Evolutionary conservation across 345 rosid genomes (phyloP).

Genomic region (Populus tremula): DNA sequence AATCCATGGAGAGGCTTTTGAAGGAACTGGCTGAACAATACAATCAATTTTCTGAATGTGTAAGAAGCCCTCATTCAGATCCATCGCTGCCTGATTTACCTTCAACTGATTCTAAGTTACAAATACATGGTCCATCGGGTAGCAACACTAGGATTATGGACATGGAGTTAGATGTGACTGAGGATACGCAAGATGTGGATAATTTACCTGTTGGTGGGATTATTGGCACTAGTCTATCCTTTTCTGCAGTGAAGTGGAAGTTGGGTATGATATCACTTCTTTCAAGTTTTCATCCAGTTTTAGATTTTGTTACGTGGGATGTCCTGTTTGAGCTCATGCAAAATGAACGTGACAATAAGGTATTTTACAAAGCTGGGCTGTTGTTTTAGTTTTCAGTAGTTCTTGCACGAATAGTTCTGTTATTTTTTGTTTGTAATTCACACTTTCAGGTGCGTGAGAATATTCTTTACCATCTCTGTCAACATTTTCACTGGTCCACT

Average conservation of each 20-base stretch:
- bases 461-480: conserved; percentile 60
- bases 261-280: conserved; percentile 70
- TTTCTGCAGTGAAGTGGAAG: conserved; percentile 65
- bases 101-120: conserved; percentile 40
- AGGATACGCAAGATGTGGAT: conserved; percentile 53
- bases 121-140: conserved; percentile 25
- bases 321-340: conserved; percentile 53
- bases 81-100: conserved; percentile 22
- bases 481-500: conserved; percentile 49
- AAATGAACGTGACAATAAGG: conserved; percentile 68
- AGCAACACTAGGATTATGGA: conserved; percentile 58
- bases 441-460: conserved; percentile 59
- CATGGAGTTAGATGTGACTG: conserved; percentile 71
- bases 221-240: conserved; percentile 37
- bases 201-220: conserved; percentile 47
- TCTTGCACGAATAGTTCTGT: conserved; percentile 15
- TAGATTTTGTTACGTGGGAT: conserved; percentile 59
- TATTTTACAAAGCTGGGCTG: conserved; percentile 22
- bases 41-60: conserved; percentile 44
- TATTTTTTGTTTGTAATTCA: conserved; percentile 12
- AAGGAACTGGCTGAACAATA: conserved; percentile 51
- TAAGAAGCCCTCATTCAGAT: conserved; percentile 41
- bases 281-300: conserved; percentile 60
- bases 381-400: conserved; percentile 11
- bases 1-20: conserved; percentile 65